A percentile compares a stretch with the other conserved stretches of the same genome.
These are phyloP conservation scores for Coniella vitis DNA, from an alignment of 2,329 filamentous ascomycete species.

Conservation along the genomic window DNA sequence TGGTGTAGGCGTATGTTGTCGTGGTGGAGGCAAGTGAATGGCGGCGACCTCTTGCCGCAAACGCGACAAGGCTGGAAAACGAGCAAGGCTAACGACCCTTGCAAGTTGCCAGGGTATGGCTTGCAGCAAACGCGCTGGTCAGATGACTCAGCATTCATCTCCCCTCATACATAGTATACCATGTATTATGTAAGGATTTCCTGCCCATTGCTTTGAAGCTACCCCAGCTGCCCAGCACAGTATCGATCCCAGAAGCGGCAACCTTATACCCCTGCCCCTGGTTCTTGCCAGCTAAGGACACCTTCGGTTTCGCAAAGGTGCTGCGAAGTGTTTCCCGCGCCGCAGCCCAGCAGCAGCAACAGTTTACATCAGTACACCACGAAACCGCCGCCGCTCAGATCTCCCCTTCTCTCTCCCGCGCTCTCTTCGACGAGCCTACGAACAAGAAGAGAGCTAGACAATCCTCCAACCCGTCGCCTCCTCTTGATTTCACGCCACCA, in stretches of 20 bases:
- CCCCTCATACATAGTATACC: no score
- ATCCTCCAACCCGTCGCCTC: not conserved
- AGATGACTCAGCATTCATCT: no score
- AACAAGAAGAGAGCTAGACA: not conserved
- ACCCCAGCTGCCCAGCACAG: not conserved
- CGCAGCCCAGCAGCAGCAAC: not conserved
- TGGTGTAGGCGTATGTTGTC: no score
- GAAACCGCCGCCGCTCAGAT: not conserved
- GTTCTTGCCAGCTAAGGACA: slow-evolving; percentile 11
- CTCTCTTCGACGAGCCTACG: not conserved
- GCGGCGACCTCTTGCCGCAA: no score
- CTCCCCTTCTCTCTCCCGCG: not conserved
- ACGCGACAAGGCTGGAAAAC: slow-evolving; percentile 10
- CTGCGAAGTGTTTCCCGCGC: no score
- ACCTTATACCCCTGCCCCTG: no score
- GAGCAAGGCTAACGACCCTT: not conserved
- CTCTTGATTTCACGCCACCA: slow-evolving; percentile 24
- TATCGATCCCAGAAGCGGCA: slow-evolving; percentile 12
- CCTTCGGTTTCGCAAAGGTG: slow-evolving; percentile 7
- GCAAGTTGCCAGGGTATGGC: not conserved
- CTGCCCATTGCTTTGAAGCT: not conserved
- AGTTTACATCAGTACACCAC: not conserved
- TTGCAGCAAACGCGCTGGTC: not conserved
- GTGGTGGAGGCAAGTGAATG: no score
- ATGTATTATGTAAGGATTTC: no score